Evolutionary conservation across 176 grass and related monocot genomes (phyloP).

Genomic region (Lolium rigidum): DNA sequence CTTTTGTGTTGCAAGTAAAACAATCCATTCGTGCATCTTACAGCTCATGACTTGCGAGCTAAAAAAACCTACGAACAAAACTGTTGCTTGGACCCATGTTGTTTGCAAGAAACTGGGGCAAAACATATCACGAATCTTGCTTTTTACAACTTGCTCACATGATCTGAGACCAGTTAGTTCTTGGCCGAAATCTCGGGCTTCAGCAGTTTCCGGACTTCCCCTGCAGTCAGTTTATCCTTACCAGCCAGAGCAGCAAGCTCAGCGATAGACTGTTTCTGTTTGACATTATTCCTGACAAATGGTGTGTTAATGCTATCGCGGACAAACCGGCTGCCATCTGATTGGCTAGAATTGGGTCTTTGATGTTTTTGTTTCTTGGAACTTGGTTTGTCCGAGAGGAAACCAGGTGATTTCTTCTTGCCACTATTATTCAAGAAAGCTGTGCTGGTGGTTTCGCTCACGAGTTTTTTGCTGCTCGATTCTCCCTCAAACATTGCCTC

Average conservation of each 20-base stretch:
- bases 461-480: conserved; percentile 37
- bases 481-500: conserved; percentile 36
- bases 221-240: conserved; percentile 72
- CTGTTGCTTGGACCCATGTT: conserved; percentile 30
- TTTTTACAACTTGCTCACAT: conserved; percentile 22
- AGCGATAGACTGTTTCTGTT: conserved; percentile 35
- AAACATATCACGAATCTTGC: not conserved
- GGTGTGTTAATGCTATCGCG: conserved; percentile 39
- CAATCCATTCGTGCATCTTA: conserved; percentile 30
- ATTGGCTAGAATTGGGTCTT: conserved; percentile 31
- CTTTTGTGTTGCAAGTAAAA: not conserved
- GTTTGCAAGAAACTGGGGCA: conserved; percentile 26
- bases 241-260: conserved; percentile 58
- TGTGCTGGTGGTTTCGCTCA: not conserved
- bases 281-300: conserved; percentile 58
- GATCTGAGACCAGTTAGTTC: conserved; percentile 11
- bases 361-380: conserved; percentile 45
- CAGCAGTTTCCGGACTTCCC: conserved; percentile 73
- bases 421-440: conserved; percentile 47
- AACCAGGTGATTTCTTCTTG: conserved; percentile 61
- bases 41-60: conserved; percentile 21
- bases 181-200: conserved; percentile 59
- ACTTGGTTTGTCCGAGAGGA: conserved; percentile 49
- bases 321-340: conserved; percentile 45
- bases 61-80: conserved; percentile 35